Evolutionary conservation across 257 asterid species (phyloP), one percentile per base, ranked within the genome.

Genomic region (Craterostigma plantagineum): DNA sequence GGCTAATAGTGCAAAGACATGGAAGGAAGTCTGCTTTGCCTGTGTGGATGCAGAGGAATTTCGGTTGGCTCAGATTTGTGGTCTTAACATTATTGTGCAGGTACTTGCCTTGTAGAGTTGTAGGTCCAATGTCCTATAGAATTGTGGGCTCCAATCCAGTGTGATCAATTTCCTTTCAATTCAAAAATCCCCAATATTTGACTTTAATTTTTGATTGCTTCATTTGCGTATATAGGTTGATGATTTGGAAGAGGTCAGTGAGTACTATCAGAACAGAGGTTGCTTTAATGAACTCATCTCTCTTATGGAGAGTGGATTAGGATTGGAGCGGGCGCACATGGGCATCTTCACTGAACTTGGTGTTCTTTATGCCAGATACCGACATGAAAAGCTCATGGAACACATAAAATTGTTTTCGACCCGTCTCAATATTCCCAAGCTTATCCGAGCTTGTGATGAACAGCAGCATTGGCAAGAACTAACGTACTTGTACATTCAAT

Each of bases 11-110:
- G 70, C 99, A 38, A 90, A 84, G 80, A 84, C 94, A 35, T 90
- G 99, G 99, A 90, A 90, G 64, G 99, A 90, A 53, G 75, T 90
- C 35, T 90, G 99, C 73, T 90, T 90, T 75, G 96, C 99, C 48
- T 84, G 99, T 55, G 99, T 90, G 43, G 94, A 83, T 67, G 99
- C 92, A 7, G 99, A 90, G 75, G 99, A 90, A 75, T 90, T 90
- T 71, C 99, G 99, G 16, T 71, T 90, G 87, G 99, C 96, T 54
- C 99, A 90, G 54, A 90, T 90, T 48, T 90, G 99, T 54, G 99
- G 99, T 63, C 99, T 90, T 53, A 90, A 84, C 71, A 80, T 90
- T 56, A 90, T 90, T 59, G 91, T 90, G 33, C 99, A 90, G 99
- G 99, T 90, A 77, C 38, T 18, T 13, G 48, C 30, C 30, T 6